Conservation (phyloP, 805 yeast species). For the Wickerhamiella spandovensis region DNA sequence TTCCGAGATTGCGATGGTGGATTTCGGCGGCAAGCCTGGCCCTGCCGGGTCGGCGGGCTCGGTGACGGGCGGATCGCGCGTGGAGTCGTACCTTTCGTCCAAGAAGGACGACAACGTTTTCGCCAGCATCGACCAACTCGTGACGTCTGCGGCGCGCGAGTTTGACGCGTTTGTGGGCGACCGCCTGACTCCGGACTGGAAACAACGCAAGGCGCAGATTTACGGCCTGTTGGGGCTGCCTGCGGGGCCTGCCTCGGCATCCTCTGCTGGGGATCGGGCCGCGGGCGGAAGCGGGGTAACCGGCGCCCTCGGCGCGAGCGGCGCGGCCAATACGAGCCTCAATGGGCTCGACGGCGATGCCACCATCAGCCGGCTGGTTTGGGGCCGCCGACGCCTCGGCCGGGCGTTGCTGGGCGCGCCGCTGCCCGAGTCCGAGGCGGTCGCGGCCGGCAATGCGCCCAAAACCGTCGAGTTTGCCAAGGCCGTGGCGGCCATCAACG, state of each 20-base stretch:
- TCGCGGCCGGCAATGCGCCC: constrained; percentile 3
- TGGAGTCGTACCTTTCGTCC: constrained; percentile 49
- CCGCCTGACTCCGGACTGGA: constrained; percentile 75
- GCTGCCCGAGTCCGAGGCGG: constrained; percentile 14
- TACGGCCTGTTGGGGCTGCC: constrained; percentile 51
- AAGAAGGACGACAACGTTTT: constrained; percentile 75
- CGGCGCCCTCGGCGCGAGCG: constrained; percentile 11
- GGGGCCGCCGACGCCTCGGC: constrained; percentile 26
- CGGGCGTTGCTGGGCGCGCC: constrained; percentile 25
- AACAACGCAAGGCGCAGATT: constrained; percentile 57
- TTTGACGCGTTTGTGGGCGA: constrained; percentile 66
- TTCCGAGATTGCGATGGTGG: constrained; percentile 27
- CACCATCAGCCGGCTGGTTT: constrained; percentile 8
- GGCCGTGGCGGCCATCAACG: not conserved
- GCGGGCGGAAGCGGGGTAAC: too few species aligned
- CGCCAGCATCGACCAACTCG: constrained; percentile 68
- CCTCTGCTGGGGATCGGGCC: not conserved
- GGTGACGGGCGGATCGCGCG: constrained; percentile 15
- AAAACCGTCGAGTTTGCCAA: constrained; percentile 3
- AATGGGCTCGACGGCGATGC: constrained; percentile 10
- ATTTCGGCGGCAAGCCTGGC: not conserved
- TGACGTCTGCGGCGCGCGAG: constrained; percentile 61
- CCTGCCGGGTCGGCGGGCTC: not conserved
- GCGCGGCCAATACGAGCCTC: constrained; percentile 12
- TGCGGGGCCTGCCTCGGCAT: constrained; percentile 15